phyloP scores from a whole-genome alignment of 2,329 filamentous ascomycete species.

The Sclerotinia nivalis region DNA sequence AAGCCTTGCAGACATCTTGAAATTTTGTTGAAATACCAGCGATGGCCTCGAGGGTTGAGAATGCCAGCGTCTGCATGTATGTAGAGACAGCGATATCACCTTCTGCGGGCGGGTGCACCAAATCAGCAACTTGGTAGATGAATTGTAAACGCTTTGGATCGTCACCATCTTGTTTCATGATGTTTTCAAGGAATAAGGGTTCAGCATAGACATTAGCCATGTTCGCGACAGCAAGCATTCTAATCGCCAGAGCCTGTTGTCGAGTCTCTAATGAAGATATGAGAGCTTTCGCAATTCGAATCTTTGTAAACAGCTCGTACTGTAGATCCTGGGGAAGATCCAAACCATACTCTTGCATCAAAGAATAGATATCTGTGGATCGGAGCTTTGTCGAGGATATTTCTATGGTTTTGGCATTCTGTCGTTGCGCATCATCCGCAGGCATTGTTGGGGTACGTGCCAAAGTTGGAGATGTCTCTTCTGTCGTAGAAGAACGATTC shows the following conservation, averaged over 20 bases:
- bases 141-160: slow-evolving; percentile 87
- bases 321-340: slow-evolving; percentile 71
- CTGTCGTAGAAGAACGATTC: slow-evolving; percentile 40
- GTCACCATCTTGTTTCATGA: slow-evolving; percentile 84
- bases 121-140: slow-evolving; percentile 86
- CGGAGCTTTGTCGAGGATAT: slow-evolving; percentile 58
- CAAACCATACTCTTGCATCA: slow-evolving; percentile 56
- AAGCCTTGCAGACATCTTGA: slow-evolving; percentile 80
- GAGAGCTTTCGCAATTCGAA: slow-evolving; percentile 82
- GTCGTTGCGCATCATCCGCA: slow-evolving; percentile 34
- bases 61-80: slow-evolving; percentile 77
- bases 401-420: slow-evolving; percentile 39
- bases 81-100: slow-evolving; percentile 68
- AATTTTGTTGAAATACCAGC: slow-evolving; percentile 76
- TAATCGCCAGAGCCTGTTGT: slow-evolving; percentile 75
- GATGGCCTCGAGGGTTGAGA: slow-evolving; percentile 82
- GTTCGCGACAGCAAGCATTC: slow-evolving; percentile 85
- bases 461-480: slow-evolving; percentile 40
- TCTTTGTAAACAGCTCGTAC: slow-evolving; percentile 82
- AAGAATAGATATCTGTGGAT: slow-evolving; percentile 55
- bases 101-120: slow-evolving; percentile 80
- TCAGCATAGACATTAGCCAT: slow-evolving; percentile 87
- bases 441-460: slow-evolving; percentile 32
- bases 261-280: slow-evolving; percentile 64
- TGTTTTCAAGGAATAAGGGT: slow-evolving; percentile 77